Conservation (phyloP, 768 basidiomycete species). For the Lentinus brumalis region DNA sequence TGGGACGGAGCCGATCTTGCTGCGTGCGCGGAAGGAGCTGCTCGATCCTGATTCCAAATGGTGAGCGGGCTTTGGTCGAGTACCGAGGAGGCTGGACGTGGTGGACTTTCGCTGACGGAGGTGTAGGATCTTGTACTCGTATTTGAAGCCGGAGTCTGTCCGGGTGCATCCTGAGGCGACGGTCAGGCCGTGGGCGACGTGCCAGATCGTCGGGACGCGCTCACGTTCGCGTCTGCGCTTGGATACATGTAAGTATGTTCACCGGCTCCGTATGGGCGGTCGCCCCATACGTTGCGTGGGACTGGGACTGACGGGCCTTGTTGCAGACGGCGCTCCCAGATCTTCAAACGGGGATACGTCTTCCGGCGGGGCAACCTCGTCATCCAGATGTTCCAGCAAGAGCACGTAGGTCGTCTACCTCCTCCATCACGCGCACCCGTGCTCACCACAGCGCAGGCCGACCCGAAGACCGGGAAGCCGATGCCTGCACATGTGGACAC, state of each 20-base stretch:
- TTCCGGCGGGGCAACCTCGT: slow-evolving; percentile 71
- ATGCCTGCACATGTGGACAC: slow-evolving; percentile 80
- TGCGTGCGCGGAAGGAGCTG: slow-evolving; percentile 78
- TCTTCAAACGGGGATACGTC: slow-evolving; percentile 79
- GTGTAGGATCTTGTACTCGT: slow-evolving; percentile 73
- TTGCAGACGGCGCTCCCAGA: slow-evolving; percentile 65
- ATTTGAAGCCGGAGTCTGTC: slow-evolving; percentile 82
- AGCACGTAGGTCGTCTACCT: slow-evolving; percentile 52
- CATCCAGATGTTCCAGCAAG: slow-evolving; percentile 86
- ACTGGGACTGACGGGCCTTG: too few relatives aligned
- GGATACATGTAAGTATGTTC: slow-evolving; percentile 63
- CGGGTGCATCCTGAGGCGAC: slow-evolving; percentile 85
- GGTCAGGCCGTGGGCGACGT: slow-evolving; percentile 82
- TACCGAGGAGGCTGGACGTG: too few relatives aligned
- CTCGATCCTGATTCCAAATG: slow-evolving; percentile 64
- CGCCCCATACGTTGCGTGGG: too few relatives aligned
- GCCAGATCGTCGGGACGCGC: slow-evolving; percentile 79
- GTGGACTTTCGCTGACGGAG: too few relatives aligned
- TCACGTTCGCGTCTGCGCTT: slow-evolving; percentile 78
- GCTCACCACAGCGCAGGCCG: slow-evolving; percentile 48
- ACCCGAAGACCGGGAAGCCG: slow-evolving; percentile 72
- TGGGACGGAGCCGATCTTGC: slow-evolving; percentile 64
- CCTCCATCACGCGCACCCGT: background rate
- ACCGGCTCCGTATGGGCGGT: too few relatives aligned
- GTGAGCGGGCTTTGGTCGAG: slow-evolving; percentile 37